Conservation (phyloP, 2,329 filamentous ascomycete genomes). For the Arthroderma uncinatum region DNA sequence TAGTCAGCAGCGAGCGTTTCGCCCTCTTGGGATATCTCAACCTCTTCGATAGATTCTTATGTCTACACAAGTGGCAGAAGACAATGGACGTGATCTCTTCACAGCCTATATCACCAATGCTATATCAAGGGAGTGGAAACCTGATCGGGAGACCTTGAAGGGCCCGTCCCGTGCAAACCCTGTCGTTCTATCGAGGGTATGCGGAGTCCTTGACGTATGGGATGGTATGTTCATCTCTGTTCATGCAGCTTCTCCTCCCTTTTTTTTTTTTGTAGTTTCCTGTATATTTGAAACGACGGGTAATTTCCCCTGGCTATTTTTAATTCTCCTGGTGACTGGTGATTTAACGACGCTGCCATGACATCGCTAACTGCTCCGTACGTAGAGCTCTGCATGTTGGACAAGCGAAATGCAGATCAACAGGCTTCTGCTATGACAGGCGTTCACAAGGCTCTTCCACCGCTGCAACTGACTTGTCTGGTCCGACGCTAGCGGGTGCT, state of each 20-base stretch:
- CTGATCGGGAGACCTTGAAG: neutral
- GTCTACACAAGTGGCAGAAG: neutral
- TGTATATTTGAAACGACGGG: neutral
- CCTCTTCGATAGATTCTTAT: neutral
- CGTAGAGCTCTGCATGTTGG: neutral
- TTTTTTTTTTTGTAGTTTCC: neutral
- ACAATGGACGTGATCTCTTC: neutral
- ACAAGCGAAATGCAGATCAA: neutral
- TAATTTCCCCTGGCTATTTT: slow-evolving; percentile 1
- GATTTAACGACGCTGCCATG: neutral
- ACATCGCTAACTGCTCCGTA: no score
- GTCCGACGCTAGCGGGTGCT: neutral
- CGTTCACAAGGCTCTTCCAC: slow-evolving; percentile 1
- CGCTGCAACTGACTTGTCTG: neutral
- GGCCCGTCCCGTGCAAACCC: slow-evolving; percentile 3
- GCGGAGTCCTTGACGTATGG: neutral
- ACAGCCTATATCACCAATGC: neutral
- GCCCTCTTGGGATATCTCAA: neutral
- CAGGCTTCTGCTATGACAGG: neutral
- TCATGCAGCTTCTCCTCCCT: neutral
- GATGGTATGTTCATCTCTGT: slow-evolving; percentile 1
- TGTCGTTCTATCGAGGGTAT: neutral
- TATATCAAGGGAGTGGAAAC: neutral
- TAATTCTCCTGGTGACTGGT: slow-evolving; percentile 1
- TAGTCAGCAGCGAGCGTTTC: neutral